These are phyloP conservation scores for Stephania cephalantha DNA, from an alignment of 164 flowering plant genomes.

Conservation along the genomic window DNA sequence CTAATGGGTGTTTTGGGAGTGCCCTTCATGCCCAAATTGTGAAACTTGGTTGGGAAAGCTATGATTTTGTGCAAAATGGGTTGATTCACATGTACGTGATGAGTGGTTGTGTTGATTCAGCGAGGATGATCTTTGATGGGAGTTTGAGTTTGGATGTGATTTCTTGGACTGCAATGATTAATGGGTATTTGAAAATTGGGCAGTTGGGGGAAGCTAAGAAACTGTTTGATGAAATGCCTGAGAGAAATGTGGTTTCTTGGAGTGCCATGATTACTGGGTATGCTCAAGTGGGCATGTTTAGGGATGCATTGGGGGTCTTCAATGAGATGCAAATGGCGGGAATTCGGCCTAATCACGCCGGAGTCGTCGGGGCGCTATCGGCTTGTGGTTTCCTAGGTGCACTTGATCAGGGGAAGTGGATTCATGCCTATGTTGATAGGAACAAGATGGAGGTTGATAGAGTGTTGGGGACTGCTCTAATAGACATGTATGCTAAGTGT, in stretches of 20 bases:
- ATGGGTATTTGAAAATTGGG: slow-evolving; percentile 49
- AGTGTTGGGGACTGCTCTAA: slow-evolving; percentile 42
- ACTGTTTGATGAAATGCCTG: slow-evolving; percentile 62
- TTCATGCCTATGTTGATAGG: slow-evolving; percentile 46
- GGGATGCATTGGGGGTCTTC: slow-evolving; percentile 41
- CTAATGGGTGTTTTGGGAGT: slow-evolving; percentile 20
- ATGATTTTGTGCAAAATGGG: slow-evolving; percentile 69
- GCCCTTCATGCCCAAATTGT: slow-evolving; percentile 34
- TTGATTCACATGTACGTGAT: slow-evolving; percentile 48
- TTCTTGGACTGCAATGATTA: slow-evolving; percentile 59
- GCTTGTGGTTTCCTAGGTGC: slow-evolving; percentile 51
- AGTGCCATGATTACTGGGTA: slow-evolving; percentile 49
- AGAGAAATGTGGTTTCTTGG: slow-evolving; percentile 52
- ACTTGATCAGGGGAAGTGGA: slow-evolving; percentile 55
- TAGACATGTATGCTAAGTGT: slow-evolving; percentile 63
- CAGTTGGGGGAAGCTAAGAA: slow-evolving; percentile 28
- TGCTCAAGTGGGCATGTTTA: slow-evolving; percentile 33
- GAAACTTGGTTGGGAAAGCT: slow-evolving; percentile 57
- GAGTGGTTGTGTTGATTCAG: slow-evolving; percentile 33
- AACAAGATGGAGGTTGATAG: slow-evolving; percentile 36
- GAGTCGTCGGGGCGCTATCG: slow-evolving; percentile 37
- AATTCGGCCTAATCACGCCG: slow-evolving; percentile 39
- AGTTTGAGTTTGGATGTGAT: slow-evolving; percentile 47
- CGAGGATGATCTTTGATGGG: slow-evolving; percentile 45
- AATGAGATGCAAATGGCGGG: slow-evolving; percentile 36